phyloP scores from a whole-genome alignment of 495 filamentous ascomycete species.

The Sabuloglossum arenarium region DNA sequence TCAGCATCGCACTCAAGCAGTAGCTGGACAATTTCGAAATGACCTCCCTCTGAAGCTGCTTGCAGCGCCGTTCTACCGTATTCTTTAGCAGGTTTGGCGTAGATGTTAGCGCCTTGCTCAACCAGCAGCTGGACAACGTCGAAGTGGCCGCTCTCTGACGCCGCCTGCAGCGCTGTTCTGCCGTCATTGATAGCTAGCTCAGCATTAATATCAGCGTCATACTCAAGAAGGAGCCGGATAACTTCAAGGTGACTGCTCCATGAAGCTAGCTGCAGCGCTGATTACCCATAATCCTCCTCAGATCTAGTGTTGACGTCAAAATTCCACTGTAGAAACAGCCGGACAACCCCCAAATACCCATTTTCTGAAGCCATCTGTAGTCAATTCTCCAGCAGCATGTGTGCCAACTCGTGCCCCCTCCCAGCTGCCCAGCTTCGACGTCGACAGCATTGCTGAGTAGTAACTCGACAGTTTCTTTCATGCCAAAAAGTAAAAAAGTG shows the following conservation, averaged over 20 bases:
- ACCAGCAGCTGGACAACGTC: background rate
- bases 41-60: background rate
- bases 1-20: background rate
- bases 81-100: background rate
- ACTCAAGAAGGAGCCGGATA: background rate
- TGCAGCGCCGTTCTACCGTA: background rate
- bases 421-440: background rate
- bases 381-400: background rate
- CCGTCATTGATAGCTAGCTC: background rate
- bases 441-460: background rate
- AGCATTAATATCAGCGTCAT: background rate
- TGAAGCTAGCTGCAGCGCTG: background rate
- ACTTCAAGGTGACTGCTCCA: background rate
- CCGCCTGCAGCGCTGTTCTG: background rate
- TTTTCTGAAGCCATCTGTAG: background rate
- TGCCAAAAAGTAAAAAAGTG: slow-evolving; percentile 12
- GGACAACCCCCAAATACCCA: background rate
- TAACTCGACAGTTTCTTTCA: background rate
- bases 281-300: background rate
- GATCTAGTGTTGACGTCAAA: background rate
- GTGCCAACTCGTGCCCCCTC: background rate
- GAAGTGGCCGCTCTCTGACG: background rate
- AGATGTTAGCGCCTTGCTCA: background rate
- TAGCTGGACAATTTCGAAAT: background rate
- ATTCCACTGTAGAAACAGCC: background rate